Evolutionary conservation across 1,139 yeast genomes (phyloP).

Genomic region (Candida sanyaensis): DNA sequence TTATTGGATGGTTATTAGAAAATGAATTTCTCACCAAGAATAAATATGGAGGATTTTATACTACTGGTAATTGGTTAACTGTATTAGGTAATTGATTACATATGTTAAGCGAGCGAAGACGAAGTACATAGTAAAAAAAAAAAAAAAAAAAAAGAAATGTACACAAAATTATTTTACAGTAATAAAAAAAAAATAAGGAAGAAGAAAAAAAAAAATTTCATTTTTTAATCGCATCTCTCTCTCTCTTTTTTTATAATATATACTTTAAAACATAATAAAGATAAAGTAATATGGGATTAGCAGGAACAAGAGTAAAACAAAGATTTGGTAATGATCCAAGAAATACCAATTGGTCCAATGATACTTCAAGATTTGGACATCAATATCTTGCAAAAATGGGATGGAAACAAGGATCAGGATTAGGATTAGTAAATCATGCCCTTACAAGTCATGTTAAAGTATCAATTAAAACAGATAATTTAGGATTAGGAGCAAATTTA

Average conservation of each 20-base stretch:
- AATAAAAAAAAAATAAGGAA: neutral
- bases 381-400: slow-evolving; percentile 80
- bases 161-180: neutral
- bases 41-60: slow-evolving; percentile 50
- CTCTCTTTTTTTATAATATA: too few species aligned
- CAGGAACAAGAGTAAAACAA: slow-evolving; percentile 80
- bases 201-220: neutral
- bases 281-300: slow-evolving; percentile 67
- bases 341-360: slow-evolving; percentile 92
- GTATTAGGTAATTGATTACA: slow-evolving; percentile 26
- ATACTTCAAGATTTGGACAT: slow-evolving; percentile 84
- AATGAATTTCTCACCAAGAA: slow-evolving; percentile 43
- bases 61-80: slow-evolving; percentile 55
- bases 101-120: neutral
- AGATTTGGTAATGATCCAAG: slow-evolving; percentile 92
- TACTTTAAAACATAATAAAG: neutral
- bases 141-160: too few species aligned
- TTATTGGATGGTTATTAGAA: slow-evolving; percentile 59
- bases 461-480: slow-evolving; percentile 72
- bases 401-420: slow-evolving; percentile 90
- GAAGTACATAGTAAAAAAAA: neutral
- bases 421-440: slow-evolving; percentile 70
- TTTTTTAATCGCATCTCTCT: neutral
- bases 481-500: slow-evolving; percentile 84
- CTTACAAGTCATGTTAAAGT: slow-evolving; percentile 83